These are phyloP conservation scores for Solanum hybrid DNA, from an alignment of 305 asterid species.

Conservation along the genomic window DNA sequence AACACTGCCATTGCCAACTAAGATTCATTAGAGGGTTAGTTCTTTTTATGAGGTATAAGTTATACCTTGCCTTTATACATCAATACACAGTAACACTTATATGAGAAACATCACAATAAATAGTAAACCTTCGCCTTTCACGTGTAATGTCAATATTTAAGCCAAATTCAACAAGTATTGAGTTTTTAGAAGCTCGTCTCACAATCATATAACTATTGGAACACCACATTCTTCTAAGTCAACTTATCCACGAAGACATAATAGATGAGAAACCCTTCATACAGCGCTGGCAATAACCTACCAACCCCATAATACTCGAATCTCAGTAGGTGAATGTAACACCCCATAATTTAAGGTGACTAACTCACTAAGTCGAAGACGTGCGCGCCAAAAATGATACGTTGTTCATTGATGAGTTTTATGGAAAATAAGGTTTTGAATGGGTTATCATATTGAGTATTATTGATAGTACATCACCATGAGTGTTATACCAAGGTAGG, in stretches of 20 bases:
- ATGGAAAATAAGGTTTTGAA: background rate
- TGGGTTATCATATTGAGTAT: background rate
- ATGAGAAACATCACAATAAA: background rate
- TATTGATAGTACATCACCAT: background rate
- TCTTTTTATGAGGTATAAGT: background rate
- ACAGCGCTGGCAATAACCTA: no score
- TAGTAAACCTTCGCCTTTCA: background rate
- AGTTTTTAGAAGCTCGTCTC: background rate
- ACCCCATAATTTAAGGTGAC: background rate
- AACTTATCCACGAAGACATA: no score
- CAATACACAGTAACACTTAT: background rate
- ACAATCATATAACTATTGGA: no score
- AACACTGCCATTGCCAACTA: background rate
- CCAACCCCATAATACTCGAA: no score
- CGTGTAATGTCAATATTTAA: background rate
- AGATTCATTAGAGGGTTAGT: background rate
- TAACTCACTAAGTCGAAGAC: background rate
- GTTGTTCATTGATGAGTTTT: background rate
- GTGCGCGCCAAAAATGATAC: background rate
- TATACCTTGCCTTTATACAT: background rate
- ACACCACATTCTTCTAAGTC: no score
- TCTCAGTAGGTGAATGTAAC: background rate
- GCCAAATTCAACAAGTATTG: background rate
- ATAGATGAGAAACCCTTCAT: no score
- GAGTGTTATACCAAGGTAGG: background rate